Evolutionary conservation across 2,329 filamentous ascomycete species (phyloP).

Genomic region (Pseudogymnoascus sp.): DNA sequence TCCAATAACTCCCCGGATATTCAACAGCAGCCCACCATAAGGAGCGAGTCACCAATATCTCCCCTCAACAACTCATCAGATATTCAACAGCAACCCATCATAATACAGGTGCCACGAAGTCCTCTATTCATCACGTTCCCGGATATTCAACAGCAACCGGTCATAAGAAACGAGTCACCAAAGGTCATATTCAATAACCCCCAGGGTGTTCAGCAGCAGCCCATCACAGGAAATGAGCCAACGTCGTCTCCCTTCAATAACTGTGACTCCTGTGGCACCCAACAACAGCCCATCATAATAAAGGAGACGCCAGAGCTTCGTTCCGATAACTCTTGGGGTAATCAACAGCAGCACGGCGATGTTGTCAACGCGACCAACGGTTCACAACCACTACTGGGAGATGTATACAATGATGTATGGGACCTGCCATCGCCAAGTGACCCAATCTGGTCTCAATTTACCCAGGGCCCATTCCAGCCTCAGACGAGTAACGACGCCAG

Average conservation of each 20-base stretch:
- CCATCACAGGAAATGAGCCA: background rate
- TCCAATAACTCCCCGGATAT: background rate
- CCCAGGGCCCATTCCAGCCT: background rate
- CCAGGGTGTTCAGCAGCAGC: background rate
- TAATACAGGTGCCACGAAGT: background rate
- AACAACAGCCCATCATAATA: background rate
- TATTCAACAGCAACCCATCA: background rate
- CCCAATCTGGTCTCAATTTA: background rate
- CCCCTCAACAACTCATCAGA: background rate
- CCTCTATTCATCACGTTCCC: background rate
- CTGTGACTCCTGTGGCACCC: background rate
- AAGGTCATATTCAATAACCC: background rate
- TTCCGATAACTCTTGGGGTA: background rate
- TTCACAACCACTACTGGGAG: background rate
- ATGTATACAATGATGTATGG: background rate
- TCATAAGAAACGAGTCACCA: background rate
- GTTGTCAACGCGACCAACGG: background rate
- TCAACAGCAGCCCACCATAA: background rate
- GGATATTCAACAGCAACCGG: background rate
- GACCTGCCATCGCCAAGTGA: background rate
- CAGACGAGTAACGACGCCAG: background rate
- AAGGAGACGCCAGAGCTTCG: background rate
- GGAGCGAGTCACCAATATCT: background rate
- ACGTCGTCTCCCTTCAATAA: background rate
- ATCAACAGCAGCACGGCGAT: background rate